Percentiles rank a stretch among this genome's conserved stretches.
Evolutionary conservation across 306 rosid genomes (phyloP).

Genomic region (Rosa lucieae): DNA sequence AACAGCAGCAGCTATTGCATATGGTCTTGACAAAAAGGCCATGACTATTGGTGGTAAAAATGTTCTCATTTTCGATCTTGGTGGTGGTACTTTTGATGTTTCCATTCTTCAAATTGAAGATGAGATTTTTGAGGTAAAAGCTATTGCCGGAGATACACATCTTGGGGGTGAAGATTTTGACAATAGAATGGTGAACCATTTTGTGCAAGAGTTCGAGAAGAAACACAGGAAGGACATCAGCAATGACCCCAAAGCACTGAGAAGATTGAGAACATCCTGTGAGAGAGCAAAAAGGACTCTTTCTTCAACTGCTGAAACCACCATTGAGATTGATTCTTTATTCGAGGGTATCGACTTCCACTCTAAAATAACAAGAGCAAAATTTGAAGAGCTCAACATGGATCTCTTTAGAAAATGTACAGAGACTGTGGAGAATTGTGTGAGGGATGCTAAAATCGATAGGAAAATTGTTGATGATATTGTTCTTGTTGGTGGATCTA

Average conservation of each 20-base stretch:
- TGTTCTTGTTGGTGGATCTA: not conserved
- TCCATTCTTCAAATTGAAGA: constrained; percentile 35
- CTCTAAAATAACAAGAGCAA: constrained; percentile 9
- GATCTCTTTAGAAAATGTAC: not conserved
- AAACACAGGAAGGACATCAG: constrained; percentile 33
- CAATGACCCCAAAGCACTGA: constrained; percentile 21
- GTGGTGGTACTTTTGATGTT: constrained; percentile 8
- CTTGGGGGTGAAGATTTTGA: not conserved
- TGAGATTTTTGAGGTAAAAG: constrained; percentile 33
- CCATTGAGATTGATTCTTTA: constrained; percentile 37
- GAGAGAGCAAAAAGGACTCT: constrained; percentile 41
- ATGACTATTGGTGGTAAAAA: not conserved
- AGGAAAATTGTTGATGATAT: not conserved
- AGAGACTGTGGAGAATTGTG: not conserved
- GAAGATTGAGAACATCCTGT: constrained; percentile 30
- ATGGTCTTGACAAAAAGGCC: not conserved
- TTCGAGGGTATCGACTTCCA: constrained; percentile 33
- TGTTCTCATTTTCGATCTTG: not conserved
- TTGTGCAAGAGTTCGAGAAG: constrained; percentile 32
- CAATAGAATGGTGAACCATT: constrained; percentile 29
- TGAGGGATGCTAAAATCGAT: not conserved
- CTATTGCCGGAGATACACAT: constrained; percentile 31
- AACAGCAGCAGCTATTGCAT: not conserved
- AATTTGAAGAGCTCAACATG: not conserved
- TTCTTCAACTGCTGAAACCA: constrained; percentile 26